These are phyloP conservation scores for Gamsiella multidivaricata DNA, from an alignment of 192 early-diverging fungal genomes.

Conservation along the genomic window DNA sequence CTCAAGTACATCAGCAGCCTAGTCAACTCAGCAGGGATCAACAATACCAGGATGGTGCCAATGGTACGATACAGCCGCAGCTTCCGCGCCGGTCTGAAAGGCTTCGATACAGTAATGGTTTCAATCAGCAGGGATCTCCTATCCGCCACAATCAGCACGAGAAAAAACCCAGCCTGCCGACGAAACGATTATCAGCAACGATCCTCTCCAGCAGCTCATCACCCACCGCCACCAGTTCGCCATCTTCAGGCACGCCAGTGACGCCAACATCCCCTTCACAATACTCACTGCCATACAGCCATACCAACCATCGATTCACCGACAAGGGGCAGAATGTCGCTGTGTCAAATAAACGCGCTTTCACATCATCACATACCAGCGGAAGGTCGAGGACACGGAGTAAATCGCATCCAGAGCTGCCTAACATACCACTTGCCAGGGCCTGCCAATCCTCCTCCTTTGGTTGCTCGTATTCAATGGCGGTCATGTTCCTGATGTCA, in stretches of 20 bases:
- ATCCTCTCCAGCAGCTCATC: slow-evolving; percentile 23
- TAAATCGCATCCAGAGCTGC: slow-evolving; percentile 42
- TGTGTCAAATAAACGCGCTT: not conserved
- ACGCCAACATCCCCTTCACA: slow-evolving; percentile 43
- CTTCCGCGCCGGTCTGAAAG: slow-evolving; percentile 24
- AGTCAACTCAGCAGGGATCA: slow-evolving; percentile 4
- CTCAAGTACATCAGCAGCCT: too few relatives aligned
- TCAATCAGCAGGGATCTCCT: slow-evolving; percentile 1
- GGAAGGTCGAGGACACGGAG: slow-evolving; percentile 43
- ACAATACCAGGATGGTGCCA: not conserved
- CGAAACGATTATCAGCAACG: slow-evolving; percentile 31
- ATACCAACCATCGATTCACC: not conserved
- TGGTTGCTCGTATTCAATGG: slow-evolving; percentile 41
- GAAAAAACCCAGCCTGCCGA: slow-evolving; percentile 9
- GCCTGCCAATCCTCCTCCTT: slow-evolving; percentile 38
- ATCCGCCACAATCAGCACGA: slow-evolving; percentile 11
- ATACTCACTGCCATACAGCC: slow-evolving; percentile 39
- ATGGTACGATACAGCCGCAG: not conserved
- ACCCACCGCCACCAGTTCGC: not conserved
- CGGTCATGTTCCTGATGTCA: slow-evolving; percentile 40
- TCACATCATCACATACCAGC: slow-evolving; percentile 2
- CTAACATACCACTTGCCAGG: slow-evolving; percentile 30
- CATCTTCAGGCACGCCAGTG: slow-evolving; percentile 6
- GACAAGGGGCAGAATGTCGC: slow-evolving; percentile 12
- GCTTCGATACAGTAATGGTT: slow-evolving; percentile 36